Evolutionary conservation across 2,329 filamentous ascomycete species (phyloP).

Genomic region (Pseudogymnoascus sp.): DNA sequence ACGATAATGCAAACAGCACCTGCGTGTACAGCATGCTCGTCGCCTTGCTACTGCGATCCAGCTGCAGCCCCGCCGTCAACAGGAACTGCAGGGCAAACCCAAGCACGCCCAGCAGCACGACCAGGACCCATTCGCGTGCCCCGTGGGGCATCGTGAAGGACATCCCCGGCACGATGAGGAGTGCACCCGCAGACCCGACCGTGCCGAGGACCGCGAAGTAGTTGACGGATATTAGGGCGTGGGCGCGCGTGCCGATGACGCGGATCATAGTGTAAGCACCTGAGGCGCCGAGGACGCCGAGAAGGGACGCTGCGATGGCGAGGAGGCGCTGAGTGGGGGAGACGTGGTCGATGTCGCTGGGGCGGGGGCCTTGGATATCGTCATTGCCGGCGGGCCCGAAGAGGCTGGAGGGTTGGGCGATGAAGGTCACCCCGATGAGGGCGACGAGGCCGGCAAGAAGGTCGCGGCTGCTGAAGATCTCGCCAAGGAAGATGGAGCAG

Average conservation of each 20-base stretch:
- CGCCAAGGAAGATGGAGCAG: conserved; percentile 65
- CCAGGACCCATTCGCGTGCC: conserved; percentile 49
- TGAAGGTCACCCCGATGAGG: conserved; percentile 71
- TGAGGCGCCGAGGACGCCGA: conserved; percentile 71
- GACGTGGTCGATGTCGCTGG: conserved; percentile 16
- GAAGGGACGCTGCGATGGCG: conserved; percentile 63
- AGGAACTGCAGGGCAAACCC: conserved; percentile 83
- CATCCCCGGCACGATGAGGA: conserved; percentile 38
- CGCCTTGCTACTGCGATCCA: conserved; percentile 29
- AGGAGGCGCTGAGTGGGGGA: conserved; percentile 35
- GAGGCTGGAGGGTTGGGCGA: conserved; percentile 52
- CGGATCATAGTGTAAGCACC: conserved; percentile 69
- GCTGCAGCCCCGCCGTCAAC: conserved; percentile 65
- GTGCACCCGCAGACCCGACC: conserved; percentile 52
- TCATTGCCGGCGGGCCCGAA: conserved; percentile 16
- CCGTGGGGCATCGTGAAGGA: conserved; percentile 39
- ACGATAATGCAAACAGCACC: conserved; percentile 53
- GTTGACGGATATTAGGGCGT: conserved; percentile 78
- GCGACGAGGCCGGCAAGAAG: conserved; percentile 70
- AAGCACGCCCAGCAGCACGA: conserved; percentile 60
- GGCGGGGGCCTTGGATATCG: conserved; percentile 3
- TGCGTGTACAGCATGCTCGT: conserved; percentile 63
- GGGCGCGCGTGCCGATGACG: conserved; percentile 71
- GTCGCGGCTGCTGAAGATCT: conserved; percentile 70
- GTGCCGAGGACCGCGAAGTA: conserved; percentile 70